These are phyloP conservation scores for Aspergillus steynii DNA, from an alignment of 495 filamentous ascomycete genomes.

Conservation along the genomic window DNA sequence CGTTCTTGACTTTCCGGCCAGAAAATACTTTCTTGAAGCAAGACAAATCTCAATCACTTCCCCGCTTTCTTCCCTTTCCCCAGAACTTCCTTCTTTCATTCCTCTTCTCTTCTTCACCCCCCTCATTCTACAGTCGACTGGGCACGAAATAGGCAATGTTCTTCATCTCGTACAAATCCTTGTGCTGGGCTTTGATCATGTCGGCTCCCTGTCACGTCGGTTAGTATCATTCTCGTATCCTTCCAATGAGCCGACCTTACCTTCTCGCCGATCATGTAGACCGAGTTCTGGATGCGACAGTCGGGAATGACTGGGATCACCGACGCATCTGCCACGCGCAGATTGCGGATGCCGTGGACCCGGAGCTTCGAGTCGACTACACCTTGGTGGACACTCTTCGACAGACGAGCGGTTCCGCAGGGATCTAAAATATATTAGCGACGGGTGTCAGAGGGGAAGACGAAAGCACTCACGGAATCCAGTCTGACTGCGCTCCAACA, in stretches of 20 bases:
- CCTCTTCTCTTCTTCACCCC: too few species aligned
- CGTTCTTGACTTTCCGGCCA: not conserved
- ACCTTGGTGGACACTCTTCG: conserved; percentile 51
- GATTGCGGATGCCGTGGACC: conserved; percentile 53
- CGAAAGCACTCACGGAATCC: conserved; percentile 47
- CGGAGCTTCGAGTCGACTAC: conserved; percentile 55
- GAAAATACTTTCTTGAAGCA: too few species aligned
- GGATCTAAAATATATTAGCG: conserved; percentile 31
- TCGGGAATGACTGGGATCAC: conserved; percentile 42
- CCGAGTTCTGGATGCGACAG: conserved; percentile 46
- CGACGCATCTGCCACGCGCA: conserved; percentile 50
- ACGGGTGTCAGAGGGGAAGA: not conserved
- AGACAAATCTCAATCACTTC: too few species aligned
- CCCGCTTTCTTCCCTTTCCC: too few species aligned
- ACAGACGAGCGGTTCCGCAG: conserved; percentile 55
- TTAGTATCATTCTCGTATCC: not conserved
- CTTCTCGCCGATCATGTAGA: conserved; percentile 63
- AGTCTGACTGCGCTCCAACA: conserved; percentile 59
- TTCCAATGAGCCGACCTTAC: conserved; percentile 17
- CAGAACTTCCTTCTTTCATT: too few species aligned
- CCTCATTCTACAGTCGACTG: conserved; percentile 1
- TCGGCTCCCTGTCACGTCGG: conserved; percentile 26
- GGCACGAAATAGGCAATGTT: conserved; percentile 18
- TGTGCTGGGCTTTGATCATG: conserved; percentile 33
- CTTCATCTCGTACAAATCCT: conserved; percentile 31